A percentile compares a stretch with the other conserved stretches of the same genome.
Conservation (phyloP, 2,329 filamentous ascomycete species). For the Trichoderma guizhouense region DNA sequence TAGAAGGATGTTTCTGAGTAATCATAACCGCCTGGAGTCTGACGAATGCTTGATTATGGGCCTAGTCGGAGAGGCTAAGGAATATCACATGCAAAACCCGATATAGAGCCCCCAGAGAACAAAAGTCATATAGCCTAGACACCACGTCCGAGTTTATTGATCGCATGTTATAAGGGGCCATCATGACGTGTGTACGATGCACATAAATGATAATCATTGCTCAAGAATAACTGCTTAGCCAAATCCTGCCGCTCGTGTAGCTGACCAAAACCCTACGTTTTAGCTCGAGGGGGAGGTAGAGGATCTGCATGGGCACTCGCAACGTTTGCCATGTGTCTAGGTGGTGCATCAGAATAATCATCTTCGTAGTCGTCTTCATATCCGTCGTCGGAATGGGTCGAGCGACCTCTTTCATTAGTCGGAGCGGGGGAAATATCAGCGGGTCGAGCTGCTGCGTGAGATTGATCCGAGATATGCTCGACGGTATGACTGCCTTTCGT, state of each 20-base stretch:
- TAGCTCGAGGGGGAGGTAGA: constrained; percentile 8
- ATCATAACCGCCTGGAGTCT: background rate
- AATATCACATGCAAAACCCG: background rate
- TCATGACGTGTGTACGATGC: background rate
- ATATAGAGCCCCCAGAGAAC: background rate
- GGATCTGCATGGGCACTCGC: background rate
- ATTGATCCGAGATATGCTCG: constrained; percentile 25
- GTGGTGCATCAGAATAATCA: constrained; percentile 25
- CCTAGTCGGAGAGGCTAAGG: background rate
- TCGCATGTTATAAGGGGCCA: background rate
- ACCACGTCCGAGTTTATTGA: background rate
- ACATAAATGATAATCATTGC: background rate
- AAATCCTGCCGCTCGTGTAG: background rate
- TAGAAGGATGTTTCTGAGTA: background rate
- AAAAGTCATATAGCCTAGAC: background rate
- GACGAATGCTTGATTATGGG: background rate
- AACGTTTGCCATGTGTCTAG: constrained; percentile 11
- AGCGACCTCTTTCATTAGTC: constrained; percentile 33
- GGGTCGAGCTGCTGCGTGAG: constrained; percentile 23
- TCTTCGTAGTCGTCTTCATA: constrained; percentile 36
- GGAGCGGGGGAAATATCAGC: constrained; percentile 24
- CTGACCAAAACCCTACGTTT: constrained; percentile 10
- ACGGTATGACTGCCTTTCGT: constrained; percentile 27
- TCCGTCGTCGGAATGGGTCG: constrained; percentile 39
- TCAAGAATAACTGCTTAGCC: background rate